Percentiles rank a stretch among this genome's conserved stretches.
Conservation (phyloP, 2,329 filamentous ascomycete species). For the Neonectria faginata region DNA sequence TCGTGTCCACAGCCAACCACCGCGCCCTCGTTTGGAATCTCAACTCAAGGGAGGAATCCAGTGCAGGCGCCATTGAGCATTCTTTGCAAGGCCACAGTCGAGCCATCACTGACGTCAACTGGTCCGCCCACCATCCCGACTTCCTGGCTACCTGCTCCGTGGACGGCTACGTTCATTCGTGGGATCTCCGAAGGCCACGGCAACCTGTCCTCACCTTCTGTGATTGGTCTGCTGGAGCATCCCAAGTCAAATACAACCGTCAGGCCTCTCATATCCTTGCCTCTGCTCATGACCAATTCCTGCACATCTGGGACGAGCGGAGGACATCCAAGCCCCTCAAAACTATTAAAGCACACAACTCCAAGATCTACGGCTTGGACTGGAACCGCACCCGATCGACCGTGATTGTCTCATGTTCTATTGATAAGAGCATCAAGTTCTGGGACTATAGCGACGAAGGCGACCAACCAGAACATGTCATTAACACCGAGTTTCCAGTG, state of each 20-base stretch:
- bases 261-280: slow-evolving; percentile 88
- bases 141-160: slow-evolving; percentile 90
- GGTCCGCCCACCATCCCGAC: slow-evolving; percentile 92
- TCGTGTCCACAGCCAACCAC: slow-evolving; percentile 93
- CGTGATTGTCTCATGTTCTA: slow-evolving; percentile 85
- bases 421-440: slow-evolving; percentile 93
- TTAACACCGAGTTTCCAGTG: slow-evolving; percentile 85
- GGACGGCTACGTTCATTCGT: slow-evolving; percentile 92
- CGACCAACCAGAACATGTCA: slow-evolving; percentile 78
- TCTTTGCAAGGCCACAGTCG: slow-evolving; percentile 85
- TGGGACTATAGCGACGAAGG: slow-evolving; percentile 80
- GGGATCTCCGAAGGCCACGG: slow-evolving; percentile 83
- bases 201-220: slow-evolving; percentile 84
- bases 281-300: slow-evolving; percentile 87
- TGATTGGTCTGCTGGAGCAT: slow-evolving; percentile 93
- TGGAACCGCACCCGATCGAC: slow-evolving; percentile 85
- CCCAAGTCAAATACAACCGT: slow-evolving; percentile 94
- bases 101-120: slow-evolving; percentile 96
- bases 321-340: slow-evolving; percentile 81
- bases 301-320: slow-evolving; percentile 91
- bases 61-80: slow-evolving; percentile 80
- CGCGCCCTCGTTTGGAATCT: slow-evolving; percentile 95
- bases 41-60: slow-evolving; percentile 79
- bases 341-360: slow-evolving; percentile 88
- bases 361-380: slow-evolving; percentile 95